phyloP scores from a whole-genome alignment of 2,329 filamentous ascomycete genomes.

The Pleochaeta shiraiana region DNA sequence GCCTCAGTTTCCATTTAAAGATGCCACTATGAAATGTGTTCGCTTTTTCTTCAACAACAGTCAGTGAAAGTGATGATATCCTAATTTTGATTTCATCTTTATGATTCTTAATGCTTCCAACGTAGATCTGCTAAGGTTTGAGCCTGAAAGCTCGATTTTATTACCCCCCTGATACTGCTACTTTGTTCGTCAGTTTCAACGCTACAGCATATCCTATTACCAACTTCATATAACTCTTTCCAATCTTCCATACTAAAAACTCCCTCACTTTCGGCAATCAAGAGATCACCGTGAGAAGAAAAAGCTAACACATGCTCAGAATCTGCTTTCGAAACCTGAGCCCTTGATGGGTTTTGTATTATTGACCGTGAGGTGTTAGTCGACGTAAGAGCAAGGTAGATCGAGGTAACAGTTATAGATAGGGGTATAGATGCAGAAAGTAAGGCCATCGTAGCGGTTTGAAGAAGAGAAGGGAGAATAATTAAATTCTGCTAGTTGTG shows the following conservation, averaged over 20 bases:
- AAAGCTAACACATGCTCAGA: constrained; percentile 75
- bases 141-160: constrained; percentile 37
- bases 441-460: constrained; percentile 57
- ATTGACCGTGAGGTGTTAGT: constrained; percentile 21
- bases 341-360: constrained; percentile 38
- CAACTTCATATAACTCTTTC: constrained; percentile 44
- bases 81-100: background rate
- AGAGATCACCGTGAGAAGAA: constrained; percentile 46
- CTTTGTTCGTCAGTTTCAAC: constrained; percentile 22
- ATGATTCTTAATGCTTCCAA: constrained; percentile 26
- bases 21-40: too few species aligned
- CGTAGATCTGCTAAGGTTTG: constrained; percentile 31
- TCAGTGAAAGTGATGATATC: too few species aligned
- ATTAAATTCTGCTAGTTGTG: constrained; percentile 58
- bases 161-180: constrained; percentile 29
- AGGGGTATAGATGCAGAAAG: constrained; percentile 69
- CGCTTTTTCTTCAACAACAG: too few species aligned
- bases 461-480: constrained; percentile 61
- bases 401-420: constrained; percentile 45
- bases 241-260: constrained; percentile 54
- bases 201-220: constrained; percentile 41
- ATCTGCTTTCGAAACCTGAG: constrained; percentile 36
- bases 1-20: too few species aligned
- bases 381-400: constrained; percentile 30
- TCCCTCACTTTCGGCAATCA: constrained; percentile 68